Base-by-base conservation (phyloP, 176 grass and related monocot genomes). In the Aegilops umbellulata region DNA sequence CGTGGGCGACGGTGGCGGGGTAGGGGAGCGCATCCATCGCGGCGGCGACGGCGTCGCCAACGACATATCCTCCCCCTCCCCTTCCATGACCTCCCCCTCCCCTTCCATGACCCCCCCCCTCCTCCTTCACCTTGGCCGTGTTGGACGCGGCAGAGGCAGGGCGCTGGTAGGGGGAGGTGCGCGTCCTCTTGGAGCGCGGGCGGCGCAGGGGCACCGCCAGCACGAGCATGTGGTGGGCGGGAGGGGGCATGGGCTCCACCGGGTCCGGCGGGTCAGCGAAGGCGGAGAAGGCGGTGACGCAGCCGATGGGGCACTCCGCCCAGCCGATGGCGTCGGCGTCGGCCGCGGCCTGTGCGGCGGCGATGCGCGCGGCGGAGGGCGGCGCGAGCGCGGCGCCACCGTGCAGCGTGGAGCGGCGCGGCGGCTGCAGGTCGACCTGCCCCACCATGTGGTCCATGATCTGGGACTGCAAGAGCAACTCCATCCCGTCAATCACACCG, bases 281-380 rank as follows among this genome's bases (percentile, higher is more conserved):
- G 22, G 27, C 31, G 14, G 72, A 58, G 65, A 84, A 83, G 80
- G 27, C 34, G 44, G 80, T 16, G n/a, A 95, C 77, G 26, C 25
- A 67, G 19, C 69, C 76, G 80, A 95, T 82, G 74, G 93, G 88
- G 75, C 90, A 92, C 83, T 95, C 90, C 36, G 34, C 78, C 93
- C 90, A 95, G 24, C 88, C 86, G 60, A 95, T 74, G 16, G 53
- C 82, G 44, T 86, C 85, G 30, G 92, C 67, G 44, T 92, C 88
- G 60, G 38, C 64, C 42, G 25, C 20, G 38, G 60, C 86, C 74
- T 88, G 68, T 79, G 53, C 85, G 69, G 87, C 10, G 11, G 69
- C 83, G 79, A 92, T 77, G 44, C 10, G 39, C 26, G 85, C 63
- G 42, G 24, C 65, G n/a, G 83, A 35, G 30, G 26, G 51, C 7